These are phyloP conservation scores for Fragilariopsis cylindrus DNA, from an alignment of 108 stramenopile genomes.

Conservation along the genomic window DNA sequence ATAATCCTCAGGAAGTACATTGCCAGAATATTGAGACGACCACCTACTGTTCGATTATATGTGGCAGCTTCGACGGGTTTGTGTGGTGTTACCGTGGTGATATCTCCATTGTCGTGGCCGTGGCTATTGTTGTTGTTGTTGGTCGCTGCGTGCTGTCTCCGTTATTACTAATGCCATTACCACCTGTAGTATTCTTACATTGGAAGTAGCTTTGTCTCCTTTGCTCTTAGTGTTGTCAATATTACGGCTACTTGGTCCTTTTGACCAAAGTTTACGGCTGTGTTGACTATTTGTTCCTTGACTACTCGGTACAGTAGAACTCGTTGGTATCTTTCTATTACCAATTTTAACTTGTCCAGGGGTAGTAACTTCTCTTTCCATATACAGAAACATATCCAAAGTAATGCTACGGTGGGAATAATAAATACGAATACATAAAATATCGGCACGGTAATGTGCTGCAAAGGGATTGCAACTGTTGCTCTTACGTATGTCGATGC, in stretches of 20 bases:
- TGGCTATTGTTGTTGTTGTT: not conserved
- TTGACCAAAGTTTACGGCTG: no score
- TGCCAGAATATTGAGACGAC: constrained; percentile 8
- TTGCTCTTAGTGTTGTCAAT: no score
- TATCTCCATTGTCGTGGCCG: not conserved
- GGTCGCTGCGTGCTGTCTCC: not conserved
- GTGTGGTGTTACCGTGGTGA: not conserved
- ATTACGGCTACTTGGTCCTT: no score
- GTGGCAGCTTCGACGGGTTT: no score
- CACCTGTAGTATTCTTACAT: no score
- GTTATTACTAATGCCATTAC: no score
- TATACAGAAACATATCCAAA: constrained; percentile 5
- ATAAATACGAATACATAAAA: constrained; percentile 5
- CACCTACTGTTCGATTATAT: not conserved
- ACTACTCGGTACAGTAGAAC: no score
- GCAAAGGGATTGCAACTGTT: not conserved
- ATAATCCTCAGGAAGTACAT: constrained; percentile 7
- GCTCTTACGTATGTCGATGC: not conserved
- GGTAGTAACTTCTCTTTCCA: constrained; percentile 2
- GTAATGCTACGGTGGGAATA: not conserved
- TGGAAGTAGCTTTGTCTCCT: no score
- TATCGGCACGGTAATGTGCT: not conserved
- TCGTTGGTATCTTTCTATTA: no score
- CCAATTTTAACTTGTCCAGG: no score
- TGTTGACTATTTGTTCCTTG: no score